These are phyloP conservation scores for Hypomontagnella monticulosa DNA, from an alignment of 495 filamentous ascomycete genomes.

Conservation along the genomic window DNA sequence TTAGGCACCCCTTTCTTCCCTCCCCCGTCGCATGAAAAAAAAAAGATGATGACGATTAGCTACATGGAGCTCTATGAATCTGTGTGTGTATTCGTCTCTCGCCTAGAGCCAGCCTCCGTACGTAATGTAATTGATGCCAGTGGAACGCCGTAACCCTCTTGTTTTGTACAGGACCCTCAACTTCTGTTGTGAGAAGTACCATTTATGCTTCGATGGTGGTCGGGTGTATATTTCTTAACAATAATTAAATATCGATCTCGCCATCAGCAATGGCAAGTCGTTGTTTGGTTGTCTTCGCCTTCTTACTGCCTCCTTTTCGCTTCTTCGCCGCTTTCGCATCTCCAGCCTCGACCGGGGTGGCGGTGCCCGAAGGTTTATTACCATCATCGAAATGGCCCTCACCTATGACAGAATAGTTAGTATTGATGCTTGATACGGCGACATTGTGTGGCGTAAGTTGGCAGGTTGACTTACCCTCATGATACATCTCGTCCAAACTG, in stretches of 20 bases:
- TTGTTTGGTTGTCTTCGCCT: constrained; percentile 92
- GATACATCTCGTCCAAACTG: constrained; percentile 96
- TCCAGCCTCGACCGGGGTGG: constrained; percentile 73
- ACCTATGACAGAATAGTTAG: constrained; percentile 62
- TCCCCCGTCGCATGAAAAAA: constrained; percentile 3
- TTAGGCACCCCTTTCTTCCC: constrained; percentile 9
- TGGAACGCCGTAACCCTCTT: constrained; percentile 30
- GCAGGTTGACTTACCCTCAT: constrained; percentile 77
- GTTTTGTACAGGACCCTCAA: constrained; percentile 36
- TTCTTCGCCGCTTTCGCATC: constrained; percentile 61
- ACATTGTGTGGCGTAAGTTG: neutral
- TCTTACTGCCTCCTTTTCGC: constrained; percentile 73
- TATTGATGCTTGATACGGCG: constrained; percentile 6
- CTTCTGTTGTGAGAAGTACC: constrained; percentile 6
- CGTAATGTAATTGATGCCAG: constrained; percentile 22
- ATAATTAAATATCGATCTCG: constrained; percentile 56
- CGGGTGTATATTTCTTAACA: neutral
- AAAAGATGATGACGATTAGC: constrained; percentile 38
- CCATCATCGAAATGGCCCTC: constrained; percentile 93
- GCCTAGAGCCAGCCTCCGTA: constrained; percentile 17
- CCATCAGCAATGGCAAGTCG: constrained; percentile 88
- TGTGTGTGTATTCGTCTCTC: constrained; percentile 19
- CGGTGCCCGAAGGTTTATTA: constrained; percentile 82
- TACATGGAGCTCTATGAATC: constrained; percentile 29
- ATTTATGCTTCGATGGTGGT: constrained; percentile 2